Base-by-base conservation (phyloP, 2,329 filamentous ascomycete genomes). In the Hypoxylon sp. region DNA sequence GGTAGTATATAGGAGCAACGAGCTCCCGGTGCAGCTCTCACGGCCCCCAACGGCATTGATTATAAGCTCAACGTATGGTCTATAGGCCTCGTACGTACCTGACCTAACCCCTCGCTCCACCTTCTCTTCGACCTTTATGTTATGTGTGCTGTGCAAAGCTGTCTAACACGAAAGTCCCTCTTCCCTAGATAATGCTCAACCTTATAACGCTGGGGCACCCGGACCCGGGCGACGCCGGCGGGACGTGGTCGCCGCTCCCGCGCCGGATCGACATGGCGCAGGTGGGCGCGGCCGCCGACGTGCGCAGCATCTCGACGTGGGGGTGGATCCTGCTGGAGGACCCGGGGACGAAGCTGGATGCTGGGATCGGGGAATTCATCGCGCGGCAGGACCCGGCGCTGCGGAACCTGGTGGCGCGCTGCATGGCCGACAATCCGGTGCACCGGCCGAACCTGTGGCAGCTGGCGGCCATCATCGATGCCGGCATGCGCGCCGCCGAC, bases 1-100 rank as follows among this genome's bases (percentile, higher is more conserved):
- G 26, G 32, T 19, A n/a, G 13, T 17, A 32, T 20, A 6, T 30
- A 65, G 62, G 62, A 65, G 49, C 62, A 44, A 51, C 55, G 17
- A 32, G 15, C 11, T 4, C 26, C 26, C 11, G n/a, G 1, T 1
- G 2, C 2, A 6, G 10, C 34, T 2, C 1, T 22, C 11, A 15
- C 34, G n/a, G 6, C 4, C 6, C 17, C 6, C 28, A 19, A 19
- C n/a, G 8, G 3, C 10, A n/a, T 41, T 19, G n/a, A 19, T 19
- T 41, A 41, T 19, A 41, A 41, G n/a, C 4, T 65, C 4, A 66
- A 66, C 32, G 24, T 66, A n/a, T 66, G 63, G 63, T 56, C 47
- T n/a, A 53, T 66, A 57, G 63, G 63, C 6, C 1, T 57, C 1
- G 62, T 65, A 62, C 15, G 62, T 59, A 58, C 28, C 30, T 13